Conservation (phyloP, 2,329 filamentous ascomycete genomes). For the Colletotrichum ledebouriae region DNA sequence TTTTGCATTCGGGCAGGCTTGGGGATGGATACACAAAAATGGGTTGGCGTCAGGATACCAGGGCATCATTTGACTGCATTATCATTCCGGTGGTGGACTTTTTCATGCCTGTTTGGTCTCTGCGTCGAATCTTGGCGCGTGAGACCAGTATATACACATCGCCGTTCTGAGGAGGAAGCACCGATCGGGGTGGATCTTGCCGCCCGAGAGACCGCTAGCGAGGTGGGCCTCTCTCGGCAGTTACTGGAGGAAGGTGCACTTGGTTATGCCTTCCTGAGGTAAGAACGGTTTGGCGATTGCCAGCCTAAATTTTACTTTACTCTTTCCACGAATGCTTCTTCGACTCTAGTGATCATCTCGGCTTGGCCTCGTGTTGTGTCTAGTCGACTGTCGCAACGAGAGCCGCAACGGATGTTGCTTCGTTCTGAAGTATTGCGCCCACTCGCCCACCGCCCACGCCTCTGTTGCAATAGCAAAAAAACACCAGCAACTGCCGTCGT, state of each 20-base stretch:
- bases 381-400: no score
- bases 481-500: no score
- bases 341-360: not conserved
- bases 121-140: not conserved
- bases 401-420: no score
- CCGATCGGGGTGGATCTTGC: not conserved
- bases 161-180: slow-evolving; percentile 7
- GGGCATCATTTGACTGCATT: slow-evolving; percentile 29
- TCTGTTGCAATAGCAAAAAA: no score
- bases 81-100: not conserved
- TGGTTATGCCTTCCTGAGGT: slow-evolving; percentile 1
- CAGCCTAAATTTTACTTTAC: slow-evolving; percentile 2
- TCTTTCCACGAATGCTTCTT: not conserved
- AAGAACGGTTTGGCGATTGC: not conserved
- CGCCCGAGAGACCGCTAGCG: no score
- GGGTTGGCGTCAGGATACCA: slow-evolving; percentile 41
- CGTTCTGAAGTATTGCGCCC: no score
- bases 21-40: slow-evolving; percentile 20
- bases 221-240: rapidly evolving
- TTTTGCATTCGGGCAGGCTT: slow-evolving; percentile 50
- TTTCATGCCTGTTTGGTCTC: not conserved
- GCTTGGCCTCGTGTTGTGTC: no score
- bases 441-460: no score
- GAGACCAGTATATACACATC: slow-evolving; percentile 12
- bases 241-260: slow-evolving; percentile 4